Evolutionary conservation across 73 alveolate genomes (phyloP).

Genomic region (Paramecium bursaria): DNA sequence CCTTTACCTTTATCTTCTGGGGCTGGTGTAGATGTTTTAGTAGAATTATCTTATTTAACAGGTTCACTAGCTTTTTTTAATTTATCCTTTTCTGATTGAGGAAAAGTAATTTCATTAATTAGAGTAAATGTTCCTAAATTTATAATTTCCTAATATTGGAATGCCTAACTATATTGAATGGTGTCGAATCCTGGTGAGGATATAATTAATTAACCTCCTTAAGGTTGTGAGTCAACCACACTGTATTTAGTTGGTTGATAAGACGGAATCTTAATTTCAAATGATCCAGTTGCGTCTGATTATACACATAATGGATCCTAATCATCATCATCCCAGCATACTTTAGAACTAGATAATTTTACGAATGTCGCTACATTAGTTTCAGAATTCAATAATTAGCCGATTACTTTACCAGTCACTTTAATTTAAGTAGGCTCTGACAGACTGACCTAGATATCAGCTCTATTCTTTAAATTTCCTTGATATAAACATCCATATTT

Average conservation of each 20-base stretch:
- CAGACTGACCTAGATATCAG: not conserved
- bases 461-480: not conserved
- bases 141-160: not conserved
- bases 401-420: conserved; percentile 17
- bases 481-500: conserved; percentile 4
- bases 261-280: conserved; percentile 8
- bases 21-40: not conserved
- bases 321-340: conserved; percentile 22
- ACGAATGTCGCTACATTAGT: not conserved
- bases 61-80: no score
- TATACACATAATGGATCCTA: conserved; percentile 16
- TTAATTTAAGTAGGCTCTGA: conserved; percentile 5
- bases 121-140: conserved; percentile 24
- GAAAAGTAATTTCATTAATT: conserved; percentile 3
- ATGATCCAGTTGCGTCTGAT: not conserved
- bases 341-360: conserved; percentile 3
- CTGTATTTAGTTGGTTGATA: conserved; percentile 32
- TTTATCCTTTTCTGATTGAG: no score
- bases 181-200: conserved; percentile 12
- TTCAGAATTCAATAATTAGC: not conserved
- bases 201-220: not conserved
- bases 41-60: no score
- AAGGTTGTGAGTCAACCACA: not conserved
- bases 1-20: not conserved
- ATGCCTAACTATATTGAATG: not conserved